Percentiles rank a stretch among this genome's conserved stretches.
phyloP scores from a whole-genome alignment of 2,329 filamentous ascomycete species.

The Colletotrichum sp. region DNA sequence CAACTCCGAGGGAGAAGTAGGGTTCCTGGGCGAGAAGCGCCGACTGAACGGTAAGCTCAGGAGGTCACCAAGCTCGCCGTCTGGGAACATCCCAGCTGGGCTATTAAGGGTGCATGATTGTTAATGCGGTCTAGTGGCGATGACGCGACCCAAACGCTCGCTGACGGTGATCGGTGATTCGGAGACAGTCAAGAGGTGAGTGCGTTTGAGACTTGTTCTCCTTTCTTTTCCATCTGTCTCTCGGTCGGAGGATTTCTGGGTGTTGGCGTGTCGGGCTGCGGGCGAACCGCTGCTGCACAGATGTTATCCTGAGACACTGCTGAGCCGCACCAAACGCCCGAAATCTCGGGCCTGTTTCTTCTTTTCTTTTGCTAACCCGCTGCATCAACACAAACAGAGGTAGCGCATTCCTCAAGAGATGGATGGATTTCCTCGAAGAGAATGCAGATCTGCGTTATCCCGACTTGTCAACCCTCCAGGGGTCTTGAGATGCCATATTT shows the following conservation, averaged over 20 bases:
- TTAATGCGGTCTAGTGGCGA: conserved; percentile 74
- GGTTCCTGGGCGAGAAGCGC: conserved; percentile 91
- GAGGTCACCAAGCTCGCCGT: background rate
- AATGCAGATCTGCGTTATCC: conserved; percentile 90
- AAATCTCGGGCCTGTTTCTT: conserved; percentile 10
- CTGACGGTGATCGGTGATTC: conserved; percentile 92
- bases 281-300: conserved; percentile 4
- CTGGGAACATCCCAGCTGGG: background rate
- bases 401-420: conserved; percentile 82
- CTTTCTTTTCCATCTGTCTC: conserved; percentile 5
- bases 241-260: background rate
- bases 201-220: conserved; percentile 30
- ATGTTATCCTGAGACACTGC: conserved; percentile 10
- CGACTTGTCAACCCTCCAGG: conserved; percentile 55
- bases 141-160: conserved; percentile 93
- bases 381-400: conserved; percentile 60
- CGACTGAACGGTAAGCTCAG: conserved; percentile 80
- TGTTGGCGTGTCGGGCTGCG: background rate
- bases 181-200: conserved; percentile 88
- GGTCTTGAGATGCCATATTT: conserved; percentile 3
- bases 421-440: conserved; percentile 93
- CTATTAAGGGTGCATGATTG: conserved; percentile 19
- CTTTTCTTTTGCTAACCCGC: conserved; percentile 20
- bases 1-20: conserved; percentile 85
- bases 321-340: conserved; percentile 4